Evolutionary conservation across 1,284 basidiomycete species (phyloP), one percentile per base, ranked within the genome.

Genomic region (Ustilago xerochloae): DNA sequence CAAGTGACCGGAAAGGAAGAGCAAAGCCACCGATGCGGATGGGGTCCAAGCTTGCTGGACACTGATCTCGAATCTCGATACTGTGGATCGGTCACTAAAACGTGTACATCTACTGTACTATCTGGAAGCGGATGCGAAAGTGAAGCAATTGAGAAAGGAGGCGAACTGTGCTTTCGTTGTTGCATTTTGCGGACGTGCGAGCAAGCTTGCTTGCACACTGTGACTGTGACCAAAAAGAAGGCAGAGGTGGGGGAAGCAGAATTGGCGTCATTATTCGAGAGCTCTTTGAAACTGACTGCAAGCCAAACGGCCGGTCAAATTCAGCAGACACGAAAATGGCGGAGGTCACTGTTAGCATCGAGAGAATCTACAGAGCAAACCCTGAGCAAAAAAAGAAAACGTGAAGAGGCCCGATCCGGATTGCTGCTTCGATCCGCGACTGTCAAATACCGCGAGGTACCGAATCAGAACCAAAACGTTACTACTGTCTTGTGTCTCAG

Each of bases 391-490:
- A n/a, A n/a, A n/a, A n/a, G 39, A 16, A 18, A 15, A 41, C 10
- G 9, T 33, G 10, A 15, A 13, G 26, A 13, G 22, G 22, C 41
- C 35, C 41, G 41, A 32, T 33, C 32, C 32, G 32, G 3, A 16
- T 30, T 20, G 3, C 1, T 36, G 16, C 33, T 45, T 38, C 46
- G 46, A 36, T 33, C n/a, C 22, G 9, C 47, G 35, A 58, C 47
- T 58, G 56, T 58, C 56, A 49, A 29, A 26, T 43, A 58, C 38
- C 39, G 56, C 56, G 18, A 13, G 13, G 1, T 9, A 29, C 18
- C 6, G 10, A 15, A 6, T 12, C 41, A 10, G 51, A 43, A 24
- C 13, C 10, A n/a, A 24, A n/a, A 20, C 41, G 41, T 24, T 26
- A 33, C 10, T 33, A 24, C 12, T 15, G 33, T 7, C 3, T 12